Conservation (phyloP, 345 rosid species). For the Mangifera indica region DNA sequence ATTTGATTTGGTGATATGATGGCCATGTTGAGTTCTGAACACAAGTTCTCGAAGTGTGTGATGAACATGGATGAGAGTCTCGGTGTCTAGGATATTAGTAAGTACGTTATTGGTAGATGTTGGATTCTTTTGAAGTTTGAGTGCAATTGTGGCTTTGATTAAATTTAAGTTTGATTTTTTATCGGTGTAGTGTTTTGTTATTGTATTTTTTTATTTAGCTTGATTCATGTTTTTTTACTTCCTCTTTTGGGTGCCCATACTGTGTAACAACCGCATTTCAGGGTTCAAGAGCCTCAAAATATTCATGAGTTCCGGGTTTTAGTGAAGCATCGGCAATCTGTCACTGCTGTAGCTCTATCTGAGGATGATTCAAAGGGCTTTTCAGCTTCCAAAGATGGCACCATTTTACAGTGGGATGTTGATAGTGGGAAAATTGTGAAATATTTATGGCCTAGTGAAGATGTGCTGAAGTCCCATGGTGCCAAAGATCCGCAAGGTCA, state of each 20-base stretch:
- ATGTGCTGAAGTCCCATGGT: conserved; percentile 67
- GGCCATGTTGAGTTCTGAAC: too few relatives aligned
- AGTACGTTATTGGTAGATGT: not conserved
- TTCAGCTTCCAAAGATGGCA: conserved; percentile 92
- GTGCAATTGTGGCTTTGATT: not conserved
- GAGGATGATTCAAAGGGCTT: conserved; percentile 83
- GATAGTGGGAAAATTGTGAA: conserved; percentile 60
- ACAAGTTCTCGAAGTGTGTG: too few relatives aligned
- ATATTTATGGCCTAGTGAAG: conserved; percentile 78
- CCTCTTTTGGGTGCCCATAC: conserved; percentile 13
- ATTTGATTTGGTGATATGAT: not conserved
- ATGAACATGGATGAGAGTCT: not conserved
- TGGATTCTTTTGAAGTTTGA: not conserved
- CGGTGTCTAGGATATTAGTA: not conserved
- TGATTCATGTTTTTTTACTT: not conserved
- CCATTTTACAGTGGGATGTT: conserved; percentile 85
- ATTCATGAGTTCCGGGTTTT: conserved; percentile 45
- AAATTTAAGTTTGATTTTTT: not conserved
- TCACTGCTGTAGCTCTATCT: conserved; percentile 78
- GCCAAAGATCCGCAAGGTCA: conserved; percentile 69
- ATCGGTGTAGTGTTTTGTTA: not conserved
- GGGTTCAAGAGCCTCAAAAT: conserved; percentile 68
- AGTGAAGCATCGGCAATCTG: conserved; percentile 76
- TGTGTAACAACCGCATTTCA: conserved; percentile 28
- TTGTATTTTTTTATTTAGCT: not conserved